A percentile compares a stretch with the other conserved stretches of the same genome.
Conservation (phyloP, 257 asterid genomes). For the Ocimum tenuiflorum region DNA sequence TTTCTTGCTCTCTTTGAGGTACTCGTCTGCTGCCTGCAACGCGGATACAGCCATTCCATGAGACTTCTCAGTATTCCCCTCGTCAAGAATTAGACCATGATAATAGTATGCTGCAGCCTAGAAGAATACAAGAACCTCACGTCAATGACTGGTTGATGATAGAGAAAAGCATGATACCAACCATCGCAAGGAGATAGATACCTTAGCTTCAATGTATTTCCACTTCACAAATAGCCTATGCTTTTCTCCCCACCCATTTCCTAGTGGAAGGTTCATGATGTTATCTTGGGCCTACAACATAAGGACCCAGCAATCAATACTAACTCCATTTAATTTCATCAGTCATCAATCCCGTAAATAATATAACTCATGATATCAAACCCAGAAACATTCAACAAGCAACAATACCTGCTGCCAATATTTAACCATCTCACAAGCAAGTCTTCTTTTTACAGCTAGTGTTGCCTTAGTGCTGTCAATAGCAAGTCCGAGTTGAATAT, state of each 20-base stretch:
- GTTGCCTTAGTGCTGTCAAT: slow-evolving; percentile 97
- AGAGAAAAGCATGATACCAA: too few relatives aligned
- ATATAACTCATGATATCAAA: too few relatives aligned
- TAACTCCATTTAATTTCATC: too few relatives aligned
- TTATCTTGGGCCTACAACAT: slow-evolving; percentile 76
- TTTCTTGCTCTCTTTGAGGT: slow-evolving; percentile 89
- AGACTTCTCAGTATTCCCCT: slow-evolving; percentile 92
- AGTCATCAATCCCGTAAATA: too few relatives aligned
- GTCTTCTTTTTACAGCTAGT: slow-evolving; percentile 94
- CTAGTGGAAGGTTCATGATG: slow-evolving; percentile 73
- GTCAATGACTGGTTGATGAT: too few relatives aligned
- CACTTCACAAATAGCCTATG: slow-evolving; percentile 78
- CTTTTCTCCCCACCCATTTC: slow-evolving; percentile 98
- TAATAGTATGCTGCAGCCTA: slow-evolving; percentile 96
- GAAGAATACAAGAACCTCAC: slow-evolving; percentile 3
- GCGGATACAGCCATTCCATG: slow-evolving; percentile 98
- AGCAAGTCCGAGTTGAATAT: slow-evolving; percentile 97
- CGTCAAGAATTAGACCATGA: slow-evolving; percentile 95
- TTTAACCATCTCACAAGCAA: slow-evolving; percentile 99
- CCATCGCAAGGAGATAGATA: slow-evolving; percentile 28
- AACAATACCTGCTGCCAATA: slow-evolving; percentile 97
- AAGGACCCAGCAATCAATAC: too few relatives aligned
- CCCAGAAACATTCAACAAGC: too few relatives aligned
- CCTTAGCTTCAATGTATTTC: slow-evolving; percentile 91
- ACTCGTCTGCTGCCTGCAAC: slow-evolving; percentile 94